Evolutionary conservation across 2,329 filamentous ascomycete genomes (phyloP).

Genomic region (Trichophyton equinum): DNA sequence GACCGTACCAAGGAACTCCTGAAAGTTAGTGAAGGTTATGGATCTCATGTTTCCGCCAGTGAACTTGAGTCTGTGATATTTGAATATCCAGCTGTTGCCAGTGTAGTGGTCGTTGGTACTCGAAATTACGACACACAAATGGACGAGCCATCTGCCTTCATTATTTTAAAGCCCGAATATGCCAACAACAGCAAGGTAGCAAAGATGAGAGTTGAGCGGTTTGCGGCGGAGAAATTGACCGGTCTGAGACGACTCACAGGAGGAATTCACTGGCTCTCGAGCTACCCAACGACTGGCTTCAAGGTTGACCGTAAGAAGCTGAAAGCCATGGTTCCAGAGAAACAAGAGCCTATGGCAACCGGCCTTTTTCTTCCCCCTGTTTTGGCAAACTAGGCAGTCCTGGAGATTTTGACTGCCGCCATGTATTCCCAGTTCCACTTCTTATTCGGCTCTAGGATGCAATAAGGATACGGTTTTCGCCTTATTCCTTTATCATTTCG

Average conservation of each 20-base stretch:
- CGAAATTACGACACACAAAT: conserved; percentile 52
- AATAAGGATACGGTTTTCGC: too few species aligned
- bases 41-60: conserved; percentile 50
- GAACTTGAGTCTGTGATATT: conserved; percentile 48
- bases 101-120: conserved; percentile 51
- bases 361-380: not conserved
- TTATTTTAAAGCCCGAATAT: conserved; percentile 13
- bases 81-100: conserved; percentile 39
- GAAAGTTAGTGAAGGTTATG: conserved; percentile 54
- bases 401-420: too few species aligned
- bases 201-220: conserved; percentile 6
- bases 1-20: conserved; percentile 58
- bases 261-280: conserved; percentile 10
- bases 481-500: too few species aligned
- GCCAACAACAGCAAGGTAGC: not conserved
- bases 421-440: too few species aligned
- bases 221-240: conserved; percentile 8
- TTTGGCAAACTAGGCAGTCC: not conserved
- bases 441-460: too few species aligned
- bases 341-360: not conserved
- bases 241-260: conserved; percentile 12
- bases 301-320: conserved; percentile 7
- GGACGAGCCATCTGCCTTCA: conserved; percentile 14
- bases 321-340: conserved; percentile 1
- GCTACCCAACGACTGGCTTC: conserved; percentile 12